Conservation (phyloP, 441 rosid genomes). For the Corymbia calophylla region DNA sequence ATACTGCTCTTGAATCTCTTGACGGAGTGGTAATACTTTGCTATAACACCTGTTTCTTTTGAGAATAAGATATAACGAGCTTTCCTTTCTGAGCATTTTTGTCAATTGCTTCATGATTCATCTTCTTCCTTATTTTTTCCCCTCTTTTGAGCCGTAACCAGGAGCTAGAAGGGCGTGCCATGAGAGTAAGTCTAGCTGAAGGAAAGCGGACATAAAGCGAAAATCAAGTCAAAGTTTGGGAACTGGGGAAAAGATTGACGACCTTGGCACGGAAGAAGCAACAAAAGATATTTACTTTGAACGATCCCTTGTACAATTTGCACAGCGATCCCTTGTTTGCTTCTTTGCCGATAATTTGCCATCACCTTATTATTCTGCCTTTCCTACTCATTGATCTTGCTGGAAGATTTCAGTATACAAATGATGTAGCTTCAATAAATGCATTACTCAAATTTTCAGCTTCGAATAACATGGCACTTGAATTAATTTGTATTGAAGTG, state of each 20-base stretch:
- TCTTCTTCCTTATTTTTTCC: not conserved
- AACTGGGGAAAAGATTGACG: not conserved
- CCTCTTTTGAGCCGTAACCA: slow-evolving; percentile 1
- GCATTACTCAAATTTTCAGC: not conserved
- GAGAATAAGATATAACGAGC: not conserved
- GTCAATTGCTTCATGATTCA: not conserved
- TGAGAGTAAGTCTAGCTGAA: slow-evolving; percentile 66
- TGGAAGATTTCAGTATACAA: not conserved
- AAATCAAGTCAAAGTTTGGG: not conserved
- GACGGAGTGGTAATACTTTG: slow-evolving; percentile 50
- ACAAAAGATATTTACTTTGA: not conserved
- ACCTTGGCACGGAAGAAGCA: not conserved
- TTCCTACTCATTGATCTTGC: not conserved
- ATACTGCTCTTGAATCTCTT: slow-evolving; percentile 58
- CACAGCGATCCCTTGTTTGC: not conserved
- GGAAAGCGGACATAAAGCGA: slow-evolving; percentile 39
- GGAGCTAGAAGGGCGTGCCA: slow-evolving; percentile 75
- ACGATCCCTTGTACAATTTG: not conserved
- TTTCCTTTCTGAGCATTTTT: not conserved
- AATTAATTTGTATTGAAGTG: not conserved
- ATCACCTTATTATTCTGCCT: not conserved
- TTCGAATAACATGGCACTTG: not conserved
- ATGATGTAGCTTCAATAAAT: not conserved
- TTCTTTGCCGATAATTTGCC: not conserved
- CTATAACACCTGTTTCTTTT: not conserved